Evolutionary conservation across 208 protist genomes (phyloP).

Genomic region (Crithidia bombi): DNA sequence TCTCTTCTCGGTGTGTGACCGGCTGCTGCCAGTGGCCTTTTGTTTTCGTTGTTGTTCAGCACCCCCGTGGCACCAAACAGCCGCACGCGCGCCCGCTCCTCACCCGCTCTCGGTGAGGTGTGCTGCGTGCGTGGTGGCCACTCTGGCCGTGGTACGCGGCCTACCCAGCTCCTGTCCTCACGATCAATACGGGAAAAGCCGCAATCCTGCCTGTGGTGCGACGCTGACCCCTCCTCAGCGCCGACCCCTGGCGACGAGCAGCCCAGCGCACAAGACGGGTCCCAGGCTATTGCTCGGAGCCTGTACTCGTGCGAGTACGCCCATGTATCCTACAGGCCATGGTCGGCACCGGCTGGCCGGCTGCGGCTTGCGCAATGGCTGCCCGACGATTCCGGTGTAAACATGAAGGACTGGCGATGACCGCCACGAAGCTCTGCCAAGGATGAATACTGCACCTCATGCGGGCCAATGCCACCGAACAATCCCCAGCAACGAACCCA

Average conservation of each 20-base stretch:
- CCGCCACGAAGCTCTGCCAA: too few relatives aligned
- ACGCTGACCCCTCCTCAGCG: background rate
- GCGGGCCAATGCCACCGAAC: too few relatives aligned
- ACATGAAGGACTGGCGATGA: too few relatives aligned
- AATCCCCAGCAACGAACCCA: background rate
- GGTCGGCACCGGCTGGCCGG: background rate
- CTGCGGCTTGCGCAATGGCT: background rate
- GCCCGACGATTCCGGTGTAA: background rate
- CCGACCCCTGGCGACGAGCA: too few relatives aligned
- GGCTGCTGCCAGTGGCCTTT: too few relatives aligned
- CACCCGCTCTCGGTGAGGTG: too few relatives aligned
- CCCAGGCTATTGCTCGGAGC: background rate
- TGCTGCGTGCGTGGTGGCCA: background rate
- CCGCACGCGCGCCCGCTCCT: too few relatives aligned
- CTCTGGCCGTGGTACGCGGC: background rate
- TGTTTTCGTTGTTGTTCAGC: too few relatives aligned
- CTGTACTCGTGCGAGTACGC: background rate
- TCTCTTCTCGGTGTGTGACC: too few relatives aligned
- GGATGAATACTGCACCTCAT: too few relatives aligned
- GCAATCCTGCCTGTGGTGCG: background rate
- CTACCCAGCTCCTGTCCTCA: background rate
- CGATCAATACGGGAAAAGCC: background rate
- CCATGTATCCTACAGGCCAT: background rate
- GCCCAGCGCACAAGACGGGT: too few relatives aligned
- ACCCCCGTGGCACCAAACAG: too few relatives aligned